These are phyloP conservation scores for Yamadazyma tumulicola DNA, from an alignment of 805 yeast species.

Conservation along the genomic window DNA sequence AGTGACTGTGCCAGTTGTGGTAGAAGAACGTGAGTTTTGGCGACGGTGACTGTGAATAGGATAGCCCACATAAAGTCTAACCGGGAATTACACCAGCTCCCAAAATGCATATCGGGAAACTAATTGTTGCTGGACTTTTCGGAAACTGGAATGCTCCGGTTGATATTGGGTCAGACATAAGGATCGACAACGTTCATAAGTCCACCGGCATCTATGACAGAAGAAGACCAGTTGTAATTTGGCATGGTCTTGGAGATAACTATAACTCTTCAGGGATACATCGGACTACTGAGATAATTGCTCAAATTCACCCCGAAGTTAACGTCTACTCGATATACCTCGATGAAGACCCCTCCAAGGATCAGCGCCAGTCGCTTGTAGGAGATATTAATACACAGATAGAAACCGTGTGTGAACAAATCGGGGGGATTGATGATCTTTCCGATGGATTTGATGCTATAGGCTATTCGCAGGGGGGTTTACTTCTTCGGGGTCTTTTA, in stretches of 20 bases:
- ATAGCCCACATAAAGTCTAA: no score
- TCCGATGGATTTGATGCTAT: conserved; percentile 62
- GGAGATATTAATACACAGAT: conserved; percentile 61
- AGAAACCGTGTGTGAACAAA: conserved; percentile 51
- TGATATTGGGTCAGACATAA: no score
- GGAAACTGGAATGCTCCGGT: no score
- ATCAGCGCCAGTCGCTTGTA: conserved; percentile 51
- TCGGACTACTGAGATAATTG: conserved; percentile 40
- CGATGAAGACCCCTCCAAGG: conserved; percentile 47
- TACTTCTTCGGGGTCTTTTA: conserved; percentile 65
- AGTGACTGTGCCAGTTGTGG: no score
- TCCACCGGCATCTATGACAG: conserved; percentile 5
- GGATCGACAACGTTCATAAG: no score
- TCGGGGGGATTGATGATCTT: conserved; percentile 45
- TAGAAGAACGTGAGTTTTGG: no score
- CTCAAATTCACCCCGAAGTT: conserved; percentile 45
- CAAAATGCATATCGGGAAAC: no score
- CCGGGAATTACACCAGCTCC: no score
- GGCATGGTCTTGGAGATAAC: conserved; percentile 86
- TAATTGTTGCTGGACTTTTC: no score
- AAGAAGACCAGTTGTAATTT: conserved; percentile 55
- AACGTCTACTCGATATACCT: conserved; percentile 53
- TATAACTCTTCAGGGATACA: conserved; percentile 60
- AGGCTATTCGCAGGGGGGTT: conserved; percentile 83
- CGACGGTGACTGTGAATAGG: no score